Conservation (phyloP, 306 rosid species). For the Castanea crenata region DNA sequence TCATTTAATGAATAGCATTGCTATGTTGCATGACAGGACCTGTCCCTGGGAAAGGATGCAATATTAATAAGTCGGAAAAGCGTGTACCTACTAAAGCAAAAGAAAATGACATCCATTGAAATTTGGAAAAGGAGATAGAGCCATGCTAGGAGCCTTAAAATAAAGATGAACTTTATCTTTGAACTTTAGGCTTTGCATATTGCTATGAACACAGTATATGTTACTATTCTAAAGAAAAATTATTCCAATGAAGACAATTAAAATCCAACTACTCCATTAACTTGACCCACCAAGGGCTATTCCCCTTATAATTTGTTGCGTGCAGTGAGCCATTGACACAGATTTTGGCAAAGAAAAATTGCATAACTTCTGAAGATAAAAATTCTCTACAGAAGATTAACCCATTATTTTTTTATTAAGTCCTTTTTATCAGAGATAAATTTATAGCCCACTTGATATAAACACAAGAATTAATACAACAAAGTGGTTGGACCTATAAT, state of each 20-base stretch:
- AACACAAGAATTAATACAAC: too few species aligned
- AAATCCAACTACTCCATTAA: not conserved
- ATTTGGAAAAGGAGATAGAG: not conserved
- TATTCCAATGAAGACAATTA: not conserved
- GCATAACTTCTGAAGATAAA: not conserved
- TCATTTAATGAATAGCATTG: not conserved
- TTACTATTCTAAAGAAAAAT: not conserved
- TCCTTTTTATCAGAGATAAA: too few species aligned
- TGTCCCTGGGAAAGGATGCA: not conserved
- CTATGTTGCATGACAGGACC: not conserved
- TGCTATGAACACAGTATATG: not conserved
- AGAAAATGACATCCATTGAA: not conserved
- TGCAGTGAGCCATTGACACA: not conserved
- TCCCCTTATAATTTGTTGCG: not conserved
- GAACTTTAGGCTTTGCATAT: not conserved
- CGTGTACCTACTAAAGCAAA: conserved; percentile 2
- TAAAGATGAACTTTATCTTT: not conserved
- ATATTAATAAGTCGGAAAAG: not conserved
- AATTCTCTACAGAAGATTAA: not conserved
- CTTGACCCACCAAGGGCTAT: not conserved
- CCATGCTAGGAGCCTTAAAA: not conserved
- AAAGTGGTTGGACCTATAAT: too few species aligned
- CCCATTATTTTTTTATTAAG: too few species aligned
- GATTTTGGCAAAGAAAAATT: not conserved
- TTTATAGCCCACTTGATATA: too few species aligned